Evolutionary conservation across 2,329 filamentous ascomycete genomes (phyloP).

Genomic region (Colletotrichum sp.): DNA sequence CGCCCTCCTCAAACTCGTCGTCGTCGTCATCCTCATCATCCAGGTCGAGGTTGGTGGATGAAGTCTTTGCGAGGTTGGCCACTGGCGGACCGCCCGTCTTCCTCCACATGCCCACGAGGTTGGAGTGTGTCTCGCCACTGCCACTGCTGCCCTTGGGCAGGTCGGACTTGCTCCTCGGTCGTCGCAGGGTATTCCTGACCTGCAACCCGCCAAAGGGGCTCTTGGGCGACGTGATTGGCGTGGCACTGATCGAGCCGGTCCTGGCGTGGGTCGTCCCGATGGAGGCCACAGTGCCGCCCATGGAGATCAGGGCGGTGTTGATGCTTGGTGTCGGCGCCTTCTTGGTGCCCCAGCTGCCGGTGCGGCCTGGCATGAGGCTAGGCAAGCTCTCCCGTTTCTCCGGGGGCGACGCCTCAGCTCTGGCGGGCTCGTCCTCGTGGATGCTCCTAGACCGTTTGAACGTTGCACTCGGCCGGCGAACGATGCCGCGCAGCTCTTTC

Average conservation of each 20-base stretch:
- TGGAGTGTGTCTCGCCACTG: conserved; percentile 31
- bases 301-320: conserved; percentile 62
- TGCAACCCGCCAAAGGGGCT: conserved; percentile 50
- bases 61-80: conserved; percentile 46
- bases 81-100: conserved; percentile 60
- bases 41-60: conserved; percentile 27
- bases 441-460: conserved; percentile 54
- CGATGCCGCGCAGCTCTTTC: conserved; percentile 54
- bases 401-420: conserved; percentile 32
- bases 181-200: conserved; percentile 55
- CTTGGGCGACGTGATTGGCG: conserved; percentile 59
- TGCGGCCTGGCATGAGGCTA: conserved; percentile 54
- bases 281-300: conserved; percentile 59
- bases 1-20: conserved; percentile 62
- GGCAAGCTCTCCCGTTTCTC: conserved; percentile 49
- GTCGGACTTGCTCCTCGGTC: conserved; percentile 62
- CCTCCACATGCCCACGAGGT: conserved; percentile 57
- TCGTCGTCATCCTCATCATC: conserved; percentile 66
- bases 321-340: conserved; percentile 61
- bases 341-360: conserved; percentile 52
- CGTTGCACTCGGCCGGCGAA: conserved; percentile 54
- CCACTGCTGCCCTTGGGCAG: conserved; percentile 44
- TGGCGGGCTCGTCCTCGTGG: conserved; percentile 37
- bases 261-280: conserved; percentile 63
- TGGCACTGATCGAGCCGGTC: conserved; percentile 65